Evolutionary conservation across 192 early-diverging fungal genomes (phyloP).

Genomic region (Haplosporangium gracile): DNA sequence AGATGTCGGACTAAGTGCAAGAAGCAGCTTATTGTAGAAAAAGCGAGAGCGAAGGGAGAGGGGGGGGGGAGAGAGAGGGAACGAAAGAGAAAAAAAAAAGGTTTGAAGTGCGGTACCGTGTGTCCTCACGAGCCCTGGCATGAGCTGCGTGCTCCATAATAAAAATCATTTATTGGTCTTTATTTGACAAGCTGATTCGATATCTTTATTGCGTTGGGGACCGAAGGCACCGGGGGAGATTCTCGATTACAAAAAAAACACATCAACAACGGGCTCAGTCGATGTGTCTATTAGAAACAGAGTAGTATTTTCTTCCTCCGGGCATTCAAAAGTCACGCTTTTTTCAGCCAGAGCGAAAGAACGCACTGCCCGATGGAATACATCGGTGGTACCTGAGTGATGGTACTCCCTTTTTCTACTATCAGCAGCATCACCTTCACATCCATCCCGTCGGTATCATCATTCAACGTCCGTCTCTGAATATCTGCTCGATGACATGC

Average conservation of each 20-base stretch:
- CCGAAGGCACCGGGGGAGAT: neutral
- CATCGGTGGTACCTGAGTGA: neutral
- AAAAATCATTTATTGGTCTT: neutral
- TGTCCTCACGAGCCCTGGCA: constrained; percentile 6
- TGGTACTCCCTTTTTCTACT: neutral
- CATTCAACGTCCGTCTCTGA: too few species aligned
- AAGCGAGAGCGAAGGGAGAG: neutral
- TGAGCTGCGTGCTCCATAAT: neutral
- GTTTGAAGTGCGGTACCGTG: neutral
- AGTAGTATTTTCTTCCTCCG: too few species aligned
- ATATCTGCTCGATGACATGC: too few species aligned
- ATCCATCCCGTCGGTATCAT: neutral
- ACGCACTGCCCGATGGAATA: neutral
- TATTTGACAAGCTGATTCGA: neutral
- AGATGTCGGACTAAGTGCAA: neutral
- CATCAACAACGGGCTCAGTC: neutral
- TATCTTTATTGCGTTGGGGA: neutral
- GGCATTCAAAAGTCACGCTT: neutral
- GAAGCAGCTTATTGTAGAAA: neutral
- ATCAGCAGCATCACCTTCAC: neutral
- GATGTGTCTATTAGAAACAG: neutral
- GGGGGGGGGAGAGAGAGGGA: neutral
- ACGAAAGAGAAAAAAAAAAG: neutral
- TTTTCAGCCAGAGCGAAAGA: neutral
- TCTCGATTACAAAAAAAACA: neutral